Conservation (phyloP, 768 basidiomycete genomes). For the Lactarius indigo region DNA sequence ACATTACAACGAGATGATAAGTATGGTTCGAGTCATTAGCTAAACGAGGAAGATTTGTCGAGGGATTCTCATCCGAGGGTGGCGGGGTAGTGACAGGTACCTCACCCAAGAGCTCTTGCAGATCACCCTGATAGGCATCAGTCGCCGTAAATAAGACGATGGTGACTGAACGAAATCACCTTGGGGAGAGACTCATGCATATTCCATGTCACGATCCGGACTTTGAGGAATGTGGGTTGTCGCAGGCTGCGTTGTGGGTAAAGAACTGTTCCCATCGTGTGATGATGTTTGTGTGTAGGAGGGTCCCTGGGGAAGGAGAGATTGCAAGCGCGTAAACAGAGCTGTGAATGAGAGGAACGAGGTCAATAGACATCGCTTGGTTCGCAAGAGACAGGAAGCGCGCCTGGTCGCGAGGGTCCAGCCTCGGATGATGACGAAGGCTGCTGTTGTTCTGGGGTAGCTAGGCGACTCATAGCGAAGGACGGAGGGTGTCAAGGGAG, state of each 20-base stretch:
- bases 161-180: slow-evolving; percentile 35
- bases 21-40: slow-evolving; percentile 54
- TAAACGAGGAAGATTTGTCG: slow-evolving; percentile 44
- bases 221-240: slow-evolving; percentile 51
- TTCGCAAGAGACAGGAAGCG: slow-evolving; percentile 7
- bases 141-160: neutral
- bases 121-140: slow-evolving; percentile 52
- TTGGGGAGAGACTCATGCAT: slow-evolving; percentile 84
- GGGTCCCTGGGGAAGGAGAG: slow-evolving; percentile 41
- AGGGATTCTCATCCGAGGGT: slow-evolving; percentile 25
- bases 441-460: neutral
- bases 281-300: slow-evolving; percentile 26
- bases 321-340: slow-evolving; percentile 50
- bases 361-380: neutral
- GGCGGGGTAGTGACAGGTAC: slow-evolving; percentile 43
- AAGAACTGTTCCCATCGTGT: slow-evolving; percentile 27
- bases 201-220: slow-evolving; percentile 75
- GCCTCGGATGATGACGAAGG: slow-evolving; percentile 6
- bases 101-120: slow-evolving; percentile 65
- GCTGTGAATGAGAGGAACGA: slow-evolving; percentile 14
- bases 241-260: slow-evolving; percentile 26
- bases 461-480: slow-evolving; percentile 3
- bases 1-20: slow-evolving; percentile 80
- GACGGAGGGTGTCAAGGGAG: neutral
- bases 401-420: slow-evolving; percentile 21